A percentile compares a stretch with the other conserved stretches of the same genome.
Evolutionary conservation across 768 basidiomycete species (phyloP).

Genomic region (Pleurotus cornucopiae): DNA sequence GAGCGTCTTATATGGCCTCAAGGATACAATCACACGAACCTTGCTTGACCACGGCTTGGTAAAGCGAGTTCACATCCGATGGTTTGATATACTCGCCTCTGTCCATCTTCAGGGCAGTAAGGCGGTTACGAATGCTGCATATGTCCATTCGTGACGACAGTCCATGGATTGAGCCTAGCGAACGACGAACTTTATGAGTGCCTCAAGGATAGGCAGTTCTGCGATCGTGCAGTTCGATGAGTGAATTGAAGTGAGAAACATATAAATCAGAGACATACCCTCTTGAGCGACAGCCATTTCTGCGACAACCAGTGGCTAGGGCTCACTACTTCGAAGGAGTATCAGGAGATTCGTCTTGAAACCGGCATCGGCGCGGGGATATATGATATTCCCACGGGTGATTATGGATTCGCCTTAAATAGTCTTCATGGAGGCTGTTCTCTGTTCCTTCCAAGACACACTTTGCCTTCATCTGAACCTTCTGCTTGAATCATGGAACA

Average conservation of each 20-base stretch:
- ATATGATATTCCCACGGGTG: constrained; percentile 8
- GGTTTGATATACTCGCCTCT: constrained; percentile 90
- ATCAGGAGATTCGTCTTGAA: background rate
- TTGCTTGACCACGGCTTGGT: constrained; percentile 92
- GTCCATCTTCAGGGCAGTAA: constrained; percentile 92
- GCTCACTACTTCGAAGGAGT: background rate
- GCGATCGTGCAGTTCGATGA: constrained; percentile 23
- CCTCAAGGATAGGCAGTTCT: constrained; percentile 94
- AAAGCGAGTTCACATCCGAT: constrained; percentile 89
- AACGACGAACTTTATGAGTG: constrained; percentile 77
- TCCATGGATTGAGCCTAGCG: constrained; percentile 14
- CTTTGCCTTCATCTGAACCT: constrained; percentile 14
- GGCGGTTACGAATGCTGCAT: constrained; percentile 84
- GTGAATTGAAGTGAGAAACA: constrained; percentile 8
- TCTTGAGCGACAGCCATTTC: constrained; percentile 79
- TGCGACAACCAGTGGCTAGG: background rate
- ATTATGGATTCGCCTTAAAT: constrained; percentile 4
- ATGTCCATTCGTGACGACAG: constrained; percentile 15
- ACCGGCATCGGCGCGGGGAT: background rate
- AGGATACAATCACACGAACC: constrained; percentile 40
- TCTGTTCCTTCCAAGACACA: constrained; percentile 10
- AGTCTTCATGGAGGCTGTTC: constrained; percentile 2
- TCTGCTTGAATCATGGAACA: constrained; percentile 39
- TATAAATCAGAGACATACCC: constrained; percentile 40
- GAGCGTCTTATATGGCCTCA: background rate